Percentiles rank a stretch among this genome's conserved stretches.
phyloP scores from a whole-genome alignment of 306 rosid species.

The Sechiopsis laciniata region DNA sequence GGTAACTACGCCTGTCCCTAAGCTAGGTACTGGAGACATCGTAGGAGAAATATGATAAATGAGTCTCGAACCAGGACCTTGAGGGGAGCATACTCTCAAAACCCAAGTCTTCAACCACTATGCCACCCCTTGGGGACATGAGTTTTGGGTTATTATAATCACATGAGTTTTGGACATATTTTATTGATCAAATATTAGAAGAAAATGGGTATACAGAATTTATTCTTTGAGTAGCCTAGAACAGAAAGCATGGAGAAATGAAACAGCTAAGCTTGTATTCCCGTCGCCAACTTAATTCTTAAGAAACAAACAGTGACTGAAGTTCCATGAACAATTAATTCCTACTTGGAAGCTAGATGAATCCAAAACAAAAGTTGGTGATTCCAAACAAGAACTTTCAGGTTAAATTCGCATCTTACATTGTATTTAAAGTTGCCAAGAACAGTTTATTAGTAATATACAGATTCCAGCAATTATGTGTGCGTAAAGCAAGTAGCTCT shows the following conservation, averaged over 20 bases:
- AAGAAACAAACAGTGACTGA: not conserved
- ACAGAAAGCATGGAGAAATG: slow-evolving; percentile 1
- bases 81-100: too few species aligned
- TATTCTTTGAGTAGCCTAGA: not conserved
- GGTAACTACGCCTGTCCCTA: too few species aligned
- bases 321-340: not conserved
- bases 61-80: too few species aligned
- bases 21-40: too few species aligned
- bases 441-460: not conserved
- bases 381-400: slow-evolving; percentile 1
- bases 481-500: not conserved
- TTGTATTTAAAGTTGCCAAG: not conserved
- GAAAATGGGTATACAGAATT: slow-evolving; percentile 1
- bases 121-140: too few species aligned
- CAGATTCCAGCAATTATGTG: not conserved
- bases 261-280: not conserved
- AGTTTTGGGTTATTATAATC: too few species aligned
- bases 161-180: not conserved
- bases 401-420: not conserved
- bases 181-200: not conserved
- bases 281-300: slow-evolving; percentile 1
- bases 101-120: too few species aligned
- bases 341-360: not conserved
- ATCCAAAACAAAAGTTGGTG: not conserved
- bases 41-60: too few species aligned